phyloP scores from a whole-genome alignment of 768 basidiomycete genomes.

The Rhizopogon roseolus region DNA sequence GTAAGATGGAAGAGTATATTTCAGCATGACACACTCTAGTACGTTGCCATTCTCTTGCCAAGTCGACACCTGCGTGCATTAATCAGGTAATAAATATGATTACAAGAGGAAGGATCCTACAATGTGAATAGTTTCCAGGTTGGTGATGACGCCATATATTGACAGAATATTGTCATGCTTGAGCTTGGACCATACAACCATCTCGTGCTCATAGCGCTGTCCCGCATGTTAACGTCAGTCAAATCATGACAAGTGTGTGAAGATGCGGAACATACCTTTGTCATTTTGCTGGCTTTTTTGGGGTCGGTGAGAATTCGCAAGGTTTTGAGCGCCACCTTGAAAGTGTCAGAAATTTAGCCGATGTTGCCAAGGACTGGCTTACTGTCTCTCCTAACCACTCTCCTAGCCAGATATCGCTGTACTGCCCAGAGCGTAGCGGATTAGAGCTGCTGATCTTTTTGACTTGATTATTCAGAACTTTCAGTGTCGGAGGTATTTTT shows the following conservation, averaged over 20 bases:
- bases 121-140: slow-evolving; percentile 49
- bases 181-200: slow-evolving; percentile 48
- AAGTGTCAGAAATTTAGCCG: not conserved
- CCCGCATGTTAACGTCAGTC: not conserved
- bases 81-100: not conserved
- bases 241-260: not conserved
- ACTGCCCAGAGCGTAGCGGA: slow-evolving; percentile 46
- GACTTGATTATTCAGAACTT: slow-evolving; percentile 50
- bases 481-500: slow-evolving; percentile 49
- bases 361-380: not conserved
- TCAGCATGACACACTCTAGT: slow-evolving; percentile 33
- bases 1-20: not conserved
- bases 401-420: slow-evolving; percentile 53
- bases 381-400: slow-evolving; percentile 53
- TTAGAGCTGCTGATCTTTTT: slow-evolving; percentile 28
- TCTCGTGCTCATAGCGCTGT: slow-evolving; percentile 55
- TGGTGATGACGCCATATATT: slow-evolving; percentile 54
- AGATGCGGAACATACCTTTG: slow-evolving; percentile 11
- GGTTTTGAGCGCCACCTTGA: slow-evolving; percentile 54
- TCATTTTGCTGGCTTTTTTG: slow-evolving; percentile 37
- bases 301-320: slow-evolving; percentile 41
- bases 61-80: slow-evolving; percentile 44
- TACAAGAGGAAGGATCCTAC: slow-evolving; percentile 19
- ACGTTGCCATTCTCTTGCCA: slow-evolving; percentile 61
- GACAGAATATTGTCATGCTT: slow-evolving; percentile 40